Evolutionary conservation across 1,284 basidiomycete species (phyloP).

Genomic region (Trichosporon asahii): DNA sequence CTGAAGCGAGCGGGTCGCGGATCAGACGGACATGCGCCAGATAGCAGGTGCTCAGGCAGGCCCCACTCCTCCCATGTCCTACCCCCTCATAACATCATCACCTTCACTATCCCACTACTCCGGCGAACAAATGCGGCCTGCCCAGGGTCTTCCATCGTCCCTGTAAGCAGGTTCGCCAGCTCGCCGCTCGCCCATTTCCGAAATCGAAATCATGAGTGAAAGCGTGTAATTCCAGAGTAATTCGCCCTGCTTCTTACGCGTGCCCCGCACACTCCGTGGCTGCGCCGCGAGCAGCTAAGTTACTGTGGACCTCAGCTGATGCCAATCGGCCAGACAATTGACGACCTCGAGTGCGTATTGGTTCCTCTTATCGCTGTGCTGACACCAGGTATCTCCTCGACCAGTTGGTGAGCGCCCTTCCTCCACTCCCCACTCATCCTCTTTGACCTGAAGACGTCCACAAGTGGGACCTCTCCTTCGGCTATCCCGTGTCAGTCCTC

Average conservation of each 20-base stretch:
- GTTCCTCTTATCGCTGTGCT: not conserved
- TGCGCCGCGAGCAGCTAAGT: no score
- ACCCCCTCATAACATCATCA: not conserved
- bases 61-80: not conserved
- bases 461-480: not conserved
- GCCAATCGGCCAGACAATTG: slow-evolving; percentile 17
- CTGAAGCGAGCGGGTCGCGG: not conserved
- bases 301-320: not conserved
- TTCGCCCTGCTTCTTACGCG: not conserved
- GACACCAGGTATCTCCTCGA: slow-evolving; percentile 43
- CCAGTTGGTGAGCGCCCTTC: slow-evolving; percentile 33
- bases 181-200: not conserved
- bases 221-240: not conserved
- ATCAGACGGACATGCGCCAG: not conserved
- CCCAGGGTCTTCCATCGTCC: not conserved
- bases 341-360: slow-evolving; percentile 25
- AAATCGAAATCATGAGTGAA: not conserved
- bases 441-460: no score
- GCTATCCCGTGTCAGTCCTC: not conserved
- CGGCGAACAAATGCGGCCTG: not conserved
- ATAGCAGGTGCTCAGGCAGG: not conserved
- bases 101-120: not conserved
- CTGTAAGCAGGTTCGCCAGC: not conserved
- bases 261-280: no score
- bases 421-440: not conserved